These are phyloP conservation scores for Penicillium sp. DNA, from an alignment of 2,329 filamentous ascomycete genomes.

Conservation along the genomic window DNA sequence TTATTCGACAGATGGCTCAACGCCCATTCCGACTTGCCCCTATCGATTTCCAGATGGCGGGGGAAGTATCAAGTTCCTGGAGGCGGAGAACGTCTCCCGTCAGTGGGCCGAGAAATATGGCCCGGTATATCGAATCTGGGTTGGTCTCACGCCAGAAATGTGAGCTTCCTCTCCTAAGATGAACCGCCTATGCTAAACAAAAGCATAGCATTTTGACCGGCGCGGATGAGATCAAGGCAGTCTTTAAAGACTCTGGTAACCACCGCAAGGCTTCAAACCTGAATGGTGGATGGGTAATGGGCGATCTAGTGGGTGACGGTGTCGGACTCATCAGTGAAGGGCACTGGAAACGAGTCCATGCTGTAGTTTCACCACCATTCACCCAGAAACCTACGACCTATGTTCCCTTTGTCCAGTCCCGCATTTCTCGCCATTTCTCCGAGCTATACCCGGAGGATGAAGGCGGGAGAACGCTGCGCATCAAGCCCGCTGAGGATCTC, in stretches of 20 bases:
- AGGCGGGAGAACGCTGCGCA: not conserved
- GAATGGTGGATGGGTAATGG: constrained; percentile 42
- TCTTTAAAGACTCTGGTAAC: constrained; percentile 46
- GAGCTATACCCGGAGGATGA: not conserved
- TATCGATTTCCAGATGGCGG: constrained; percentile 38
- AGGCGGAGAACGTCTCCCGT: constrained; percentile 30
- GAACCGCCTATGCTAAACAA: not conserved
- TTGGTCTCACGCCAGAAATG: constrained; percentile 41
- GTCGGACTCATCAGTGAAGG: constrained; percentile 41
- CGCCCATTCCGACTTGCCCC: constrained; percentile 2
- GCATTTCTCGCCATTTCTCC: not conserved
- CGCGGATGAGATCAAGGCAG: constrained; percentile 33
- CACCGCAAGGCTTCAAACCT: constrained; percentile 44
- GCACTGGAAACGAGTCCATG: constrained; percentile 4
- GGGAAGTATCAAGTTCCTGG: constrained; percentile 43
- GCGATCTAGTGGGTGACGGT: constrained; percentile 43
- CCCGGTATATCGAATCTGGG: constrained; percentile 40
- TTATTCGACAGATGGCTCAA: not conserved
- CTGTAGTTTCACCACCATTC: not conserved
- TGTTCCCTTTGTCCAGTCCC: constrained; percentile 5
- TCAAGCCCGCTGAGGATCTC: constrained; percentile 29
- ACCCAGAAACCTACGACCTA: not conserved
- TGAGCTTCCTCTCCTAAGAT: constrained; percentile 16
- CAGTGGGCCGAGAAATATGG: constrained; percentile 36
- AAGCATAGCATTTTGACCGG: constrained; percentile 34